Percentiles rank a stretch among this genome's conserved stretches.
Evolutionary conservation across 805 yeast species (phyloP).

Genomic region (Starmerella apicola): DNA sequence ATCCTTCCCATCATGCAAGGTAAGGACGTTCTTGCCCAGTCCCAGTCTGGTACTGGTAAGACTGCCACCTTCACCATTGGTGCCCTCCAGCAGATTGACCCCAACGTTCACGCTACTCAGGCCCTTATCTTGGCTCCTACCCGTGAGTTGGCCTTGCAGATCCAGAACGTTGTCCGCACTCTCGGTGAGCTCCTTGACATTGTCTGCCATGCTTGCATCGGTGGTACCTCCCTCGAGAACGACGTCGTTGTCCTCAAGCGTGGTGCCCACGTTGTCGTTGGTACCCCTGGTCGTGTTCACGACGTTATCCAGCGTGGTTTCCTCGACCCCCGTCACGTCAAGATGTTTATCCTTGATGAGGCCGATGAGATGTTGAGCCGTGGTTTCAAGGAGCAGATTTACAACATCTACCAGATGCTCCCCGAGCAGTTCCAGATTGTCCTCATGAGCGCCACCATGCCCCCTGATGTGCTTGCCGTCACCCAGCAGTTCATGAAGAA

Average conservation of each 20-base stretch:
- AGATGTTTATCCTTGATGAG: conserved; percentile 93
- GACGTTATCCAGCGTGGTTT: conserved; percentile 89
- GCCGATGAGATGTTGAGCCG: conserved; percentile 92
- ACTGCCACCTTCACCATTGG: conserved; percentile 80
- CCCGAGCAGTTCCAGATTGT: conserved; percentile 90
- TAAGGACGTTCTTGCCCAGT: conserved; percentile 84
- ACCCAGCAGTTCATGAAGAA: conserved; percentile 89
- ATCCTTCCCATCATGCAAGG: conserved; percentile 89
- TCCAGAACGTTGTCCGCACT: conserved; percentile 82
- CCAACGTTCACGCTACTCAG: conserved; percentile 62
- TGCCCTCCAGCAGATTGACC: conserved; percentile 48
- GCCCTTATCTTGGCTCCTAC: conserved; percentile 94
- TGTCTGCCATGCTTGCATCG: conserved; percentile 91
- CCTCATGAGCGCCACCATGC: conserved; percentile 88
- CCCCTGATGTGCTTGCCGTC: conserved; percentile 79
- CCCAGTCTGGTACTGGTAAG: conserved; percentile 84
- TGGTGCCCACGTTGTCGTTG: conserved; percentile 89
- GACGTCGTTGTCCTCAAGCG: conserved; percentile 73
- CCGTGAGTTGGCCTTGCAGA: conserved; percentile 93
- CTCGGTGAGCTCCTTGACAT: conserved; percentile 85
- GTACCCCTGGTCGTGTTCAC: conserved; percentile 95
- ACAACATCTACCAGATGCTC: conserved; percentile 78
- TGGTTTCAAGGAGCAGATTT: conserved; percentile 92
- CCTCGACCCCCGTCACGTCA: conserved; percentile 69
- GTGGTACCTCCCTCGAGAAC: conserved; percentile 84